phyloP scores from a whole-genome alignment of 441 rosid species.

The Brassica hybrid region DNA sequence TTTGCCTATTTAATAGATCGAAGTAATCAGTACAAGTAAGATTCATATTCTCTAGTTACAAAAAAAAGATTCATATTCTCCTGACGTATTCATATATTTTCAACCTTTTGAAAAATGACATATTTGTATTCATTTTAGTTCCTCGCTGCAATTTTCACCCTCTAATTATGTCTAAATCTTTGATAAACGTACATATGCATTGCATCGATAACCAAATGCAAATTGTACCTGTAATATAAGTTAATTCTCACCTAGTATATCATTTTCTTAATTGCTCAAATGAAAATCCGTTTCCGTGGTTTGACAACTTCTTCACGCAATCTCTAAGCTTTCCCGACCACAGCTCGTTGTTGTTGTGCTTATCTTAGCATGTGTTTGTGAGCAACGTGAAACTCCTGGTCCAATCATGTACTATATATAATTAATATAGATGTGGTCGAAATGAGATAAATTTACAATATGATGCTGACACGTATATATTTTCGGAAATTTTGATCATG shows the following conservation, averaged over 20 bases:
- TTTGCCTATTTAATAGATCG: background rate
- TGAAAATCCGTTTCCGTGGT: no score
- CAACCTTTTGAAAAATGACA: background rate
- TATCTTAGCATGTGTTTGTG: constrained; percentile 22
- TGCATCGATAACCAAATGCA: constrained; percentile 18
- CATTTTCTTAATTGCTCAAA: background rate
- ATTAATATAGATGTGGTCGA: background rate
- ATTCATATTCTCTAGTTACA: background rate
- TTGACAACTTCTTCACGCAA: constrained; percentile 36
- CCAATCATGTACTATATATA: background rate
- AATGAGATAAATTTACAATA: background rate
- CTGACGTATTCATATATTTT: constrained; percentile 15
- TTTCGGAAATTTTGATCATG: background rate
- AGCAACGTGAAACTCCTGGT: constrained; percentile 34
- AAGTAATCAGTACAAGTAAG: background rate
- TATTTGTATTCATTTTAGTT: background rate
- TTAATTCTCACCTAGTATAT: constrained; percentile 18
- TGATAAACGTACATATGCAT: constrained; percentile 16
- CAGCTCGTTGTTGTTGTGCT: constrained; percentile 21
- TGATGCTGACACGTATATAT: constrained; percentile 14
- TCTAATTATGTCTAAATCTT: background rate
- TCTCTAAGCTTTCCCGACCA: constrained; percentile 37
- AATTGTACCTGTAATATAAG: constrained; percentile 20
- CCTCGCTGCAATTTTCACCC: constrained; percentile 6
- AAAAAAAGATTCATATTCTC: background rate